A percentile compares a stretch with the other conserved stretches of the same genome.
These are phyloP conservation scores for Russula lepida DNA, from an alignment of 768 basidiomycete species.

Conservation along the genomic window DNA sequence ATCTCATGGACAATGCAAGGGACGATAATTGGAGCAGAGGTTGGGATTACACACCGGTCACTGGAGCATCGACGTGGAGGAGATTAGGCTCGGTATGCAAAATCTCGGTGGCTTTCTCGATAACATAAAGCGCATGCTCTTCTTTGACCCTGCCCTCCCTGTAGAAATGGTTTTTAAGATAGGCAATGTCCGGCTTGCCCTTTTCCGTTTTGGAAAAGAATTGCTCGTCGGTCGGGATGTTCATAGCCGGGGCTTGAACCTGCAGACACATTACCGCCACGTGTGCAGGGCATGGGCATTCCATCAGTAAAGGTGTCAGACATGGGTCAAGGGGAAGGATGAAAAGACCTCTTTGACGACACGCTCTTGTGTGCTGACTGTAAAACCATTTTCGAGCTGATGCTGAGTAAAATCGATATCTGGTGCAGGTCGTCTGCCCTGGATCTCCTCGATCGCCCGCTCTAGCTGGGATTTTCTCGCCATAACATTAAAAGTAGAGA, in stretches of 20 bases:
- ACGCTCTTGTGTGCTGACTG: slow-evolving; percentile 88
- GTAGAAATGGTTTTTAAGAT: slow-evolving; percentile 98
- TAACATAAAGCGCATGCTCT: slow-evolving; percentile 90
- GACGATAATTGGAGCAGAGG: slow-evolving; percentile 8
- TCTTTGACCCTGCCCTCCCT: slow-evolving; percentile 90
- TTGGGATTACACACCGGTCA: slow-evolving; percentile 64
- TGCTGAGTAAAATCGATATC: slow-evolving; percentile 89
- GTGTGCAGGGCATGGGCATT: background rate
- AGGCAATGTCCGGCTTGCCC: slow-evolving; percentile 89
- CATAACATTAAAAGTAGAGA: slow-evolving; percentile 8
- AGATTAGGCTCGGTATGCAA: slow-evolving; percentile 83
- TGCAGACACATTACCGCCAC: slow-evolving; percentile 27
- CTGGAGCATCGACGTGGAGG: slow-evolving; percentile 91
- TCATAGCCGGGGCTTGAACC: slow-evolving; percentile 98
- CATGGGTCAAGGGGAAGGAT: background rate
- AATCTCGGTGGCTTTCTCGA: slow-evolving; percentile 79
- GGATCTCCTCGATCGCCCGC: slow-evolving; percentile 59
- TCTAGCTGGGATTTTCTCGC: slow-evolving; percentile 41
- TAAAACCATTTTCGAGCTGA: slow-evolving; percentile 83
- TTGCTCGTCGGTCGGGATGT: slow-evolving; percentile 83
- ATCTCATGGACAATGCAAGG: slow-evolving; percentile 18
- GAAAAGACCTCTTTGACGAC: slow-evolving; percentile 85
- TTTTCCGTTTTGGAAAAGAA: slow-evolving; percentile 84
- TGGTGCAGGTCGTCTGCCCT: slow-evolving; percentile 41
- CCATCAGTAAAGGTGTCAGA: background rate